Evolutionary conservation across 495 filamentous ascomycete species (phyloP).

Genomic region (Amorphotheca resinae): DNA sequence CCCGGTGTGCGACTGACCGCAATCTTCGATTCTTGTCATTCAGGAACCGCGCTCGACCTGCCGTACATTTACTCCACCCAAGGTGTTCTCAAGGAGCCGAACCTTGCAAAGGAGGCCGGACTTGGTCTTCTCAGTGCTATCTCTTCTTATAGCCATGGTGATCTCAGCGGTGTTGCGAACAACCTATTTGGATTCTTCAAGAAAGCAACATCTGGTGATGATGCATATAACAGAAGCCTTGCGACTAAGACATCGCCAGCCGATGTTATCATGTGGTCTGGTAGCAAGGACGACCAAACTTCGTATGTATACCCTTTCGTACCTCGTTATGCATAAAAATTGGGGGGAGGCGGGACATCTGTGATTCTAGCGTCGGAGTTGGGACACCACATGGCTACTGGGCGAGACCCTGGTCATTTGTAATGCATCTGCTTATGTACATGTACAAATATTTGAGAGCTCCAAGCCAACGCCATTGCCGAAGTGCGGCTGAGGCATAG

Average conservation of each 20-base stretch:
- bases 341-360: slow-evolving; percentile 8
- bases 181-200: slow-evolving; percentile 83
- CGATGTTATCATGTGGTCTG: slow-evolving; percentile 96
- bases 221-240: slow-evolving; percentile 63
- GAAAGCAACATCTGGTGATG: slow-evolving; percentile 77
- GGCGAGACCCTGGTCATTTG: slow-evolving; percentile 10
- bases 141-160: slow-evolving; percentile 78
- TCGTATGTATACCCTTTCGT: slow-evolving; percentile 50
- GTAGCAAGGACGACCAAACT: slow-evolving; percentile 92
- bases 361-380: slow-evolving; percentile 15
- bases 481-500: slow-evolving; percentile 27
- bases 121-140: slow-evolving; percentile 86
- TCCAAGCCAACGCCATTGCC: slow-evolving; percentile 11
- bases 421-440: slow-evolving; percentile 17
- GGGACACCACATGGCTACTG: slow-evolving; percentile 12
- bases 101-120: slow-evolving; percentile 93
- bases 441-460: slow-evolving; percentile 14
- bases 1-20: slow-evolving; percentile 86
- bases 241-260: slow-evolving; percentile 89
- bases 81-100: slow-evolving; percentile 95
- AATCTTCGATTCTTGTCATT: slow-evolving; percentile 99
- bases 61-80: slow-evolving; percentile 95
- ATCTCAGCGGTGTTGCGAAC: slow-evolving; percentile 69
- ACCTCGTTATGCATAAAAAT: slow-evolving; percentile 6
- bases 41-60: slow-evolving; percentile 87